Conservation (phyloP, 2,329 filamentous ascomycete species). For the Elsinoe ampelina region DNA sequence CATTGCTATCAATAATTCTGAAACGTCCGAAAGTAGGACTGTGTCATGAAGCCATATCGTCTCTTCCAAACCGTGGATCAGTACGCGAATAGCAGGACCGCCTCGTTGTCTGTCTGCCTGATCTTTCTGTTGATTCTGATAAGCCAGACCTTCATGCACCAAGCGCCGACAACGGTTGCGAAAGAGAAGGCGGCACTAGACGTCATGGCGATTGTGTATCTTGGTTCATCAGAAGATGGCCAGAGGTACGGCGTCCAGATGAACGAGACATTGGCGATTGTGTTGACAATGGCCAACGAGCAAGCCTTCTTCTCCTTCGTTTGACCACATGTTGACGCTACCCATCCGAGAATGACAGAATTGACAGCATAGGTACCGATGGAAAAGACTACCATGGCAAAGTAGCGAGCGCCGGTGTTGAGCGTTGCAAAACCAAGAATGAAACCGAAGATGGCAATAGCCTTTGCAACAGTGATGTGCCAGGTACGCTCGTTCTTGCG, state of each 20-base stretch:
- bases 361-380: conserved; percentile 38
- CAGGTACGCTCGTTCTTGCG: conserved; percentile 33
- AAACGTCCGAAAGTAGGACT: too few species aligned
- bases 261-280: conserved; percentile 40
- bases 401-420: conserved; percentile 28
- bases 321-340: conserved; percentile 36
- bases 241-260: conserved; percentile 46
- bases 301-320: conserved; percentile 43
- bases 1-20: neutral
- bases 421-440: conserved; percentile 28
- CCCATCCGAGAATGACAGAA: conserved; percentile 41
- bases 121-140: conserved; percentile 35
- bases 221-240: conserved; percentile 37
- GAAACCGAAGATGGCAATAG: conserved; percentile 30
- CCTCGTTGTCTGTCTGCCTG: conserved; percentile 23
- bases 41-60: neutral
- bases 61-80: neutral
- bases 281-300: conserved; percentile 42
- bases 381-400: conserved; percentile 22
- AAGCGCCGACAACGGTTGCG: conserved; percentile 36
- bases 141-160: conserved; percentile 35
- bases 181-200: conserved; percentile 37
- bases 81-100: conserved; percentile 23
- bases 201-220: conserved; percentile 38
- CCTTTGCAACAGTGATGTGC: conserved; percentile 32